Percentiles rank a stretch among this genome's conserved stretches.
These are phyloP conservation scores for Bothriochloa decipiens DNA, from an alignment of 176 grass and related monocot species.

Conservation along the genomic window DNA sequence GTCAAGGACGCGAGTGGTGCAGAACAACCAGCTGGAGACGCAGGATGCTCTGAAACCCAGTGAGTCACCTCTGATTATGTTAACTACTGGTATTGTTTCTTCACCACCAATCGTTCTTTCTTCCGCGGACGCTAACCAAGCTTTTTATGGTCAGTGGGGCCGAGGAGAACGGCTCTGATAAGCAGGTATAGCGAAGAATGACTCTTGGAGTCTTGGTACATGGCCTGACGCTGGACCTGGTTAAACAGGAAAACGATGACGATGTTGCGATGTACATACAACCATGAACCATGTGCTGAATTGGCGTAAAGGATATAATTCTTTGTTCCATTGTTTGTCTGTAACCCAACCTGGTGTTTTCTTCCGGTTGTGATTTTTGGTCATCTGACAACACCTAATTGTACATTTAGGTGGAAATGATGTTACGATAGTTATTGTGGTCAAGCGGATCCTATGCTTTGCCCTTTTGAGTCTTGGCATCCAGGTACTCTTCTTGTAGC, in stretches of 20 bases:
- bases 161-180: slow-evolving; percentile 35
- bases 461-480: neutral
- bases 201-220: neutral
- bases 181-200: neutral
- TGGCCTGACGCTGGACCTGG: neutral
- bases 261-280: slow-evolving; percentile 45
- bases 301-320: neutral
- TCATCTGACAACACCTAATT: neutral
- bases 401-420: slow-evolving; percentile 31
- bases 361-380: slow-evolving; percentile 25
- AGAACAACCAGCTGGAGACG: slow-evolving; percentile 15
- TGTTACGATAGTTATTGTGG: neutral
- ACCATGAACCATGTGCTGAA: neutral
- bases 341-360: neutral
- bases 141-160: slow-evolving; percentile 23
- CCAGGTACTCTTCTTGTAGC: too few relatives aligned
- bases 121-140: neutral
- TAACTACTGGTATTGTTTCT: neutral
- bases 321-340: slow-evolving; percentile 17
- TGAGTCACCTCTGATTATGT: slow-evolving; percentile 4
- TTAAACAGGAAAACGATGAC: neutral
- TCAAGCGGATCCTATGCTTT: neutral
- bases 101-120: neutral
- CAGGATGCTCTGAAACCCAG: neutral
- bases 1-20: neutral